Base-by-base conservation (phyloP, 2,329 filamentous ascomycete genomes). In the Ustulina deusta region DNA sequence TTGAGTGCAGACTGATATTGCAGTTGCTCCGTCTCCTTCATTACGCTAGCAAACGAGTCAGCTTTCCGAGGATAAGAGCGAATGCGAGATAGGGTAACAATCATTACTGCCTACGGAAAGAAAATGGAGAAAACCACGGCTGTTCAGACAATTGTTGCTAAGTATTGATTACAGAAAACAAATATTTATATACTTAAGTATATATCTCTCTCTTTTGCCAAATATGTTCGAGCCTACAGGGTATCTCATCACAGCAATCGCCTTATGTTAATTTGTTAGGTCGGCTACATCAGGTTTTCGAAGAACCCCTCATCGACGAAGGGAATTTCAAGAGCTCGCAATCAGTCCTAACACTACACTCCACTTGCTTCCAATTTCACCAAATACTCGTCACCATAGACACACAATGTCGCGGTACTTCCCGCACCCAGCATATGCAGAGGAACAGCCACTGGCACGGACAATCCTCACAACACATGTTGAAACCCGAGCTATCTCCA, bases 401-500 rank as follows among this genome's bases (percentile, higher is more conserved):
- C 58, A 51, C 52, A 36, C 9, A 88, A 88, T 89, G 86, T 87
- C 86, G 3, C 84, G 84, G 65, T 83, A 85, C 75, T 84, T 81
- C 76, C 86, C 87, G 6, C 87, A 88, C 73, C 65, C 87, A 4
- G 69, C 81, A 58, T 88, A 88, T 76, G 87, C 88, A 34, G 89
- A 91, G 79, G 89, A 91, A 75, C 89, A 91, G 71, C 84, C 84
- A 36, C 79, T 84, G 66, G 74, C 83, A 7, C 80, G 79, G 68
- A 81, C 83, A 3, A 87, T 91, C 72, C 86, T 91, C 68, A 83
- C 83, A 64, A 81, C 83, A 0, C 89, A 92, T 78, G 85, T 89
- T 70, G 80, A 89, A 54, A 85, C 84, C 54, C 85, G 88, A 44
- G 84, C 81, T 67, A 78, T 89, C 66, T 85, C 86, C 63, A 76